phyloP scores from a whole-genome alignment of 805 yeast genomes.

The Nakazawaea ernobii region DNA sequence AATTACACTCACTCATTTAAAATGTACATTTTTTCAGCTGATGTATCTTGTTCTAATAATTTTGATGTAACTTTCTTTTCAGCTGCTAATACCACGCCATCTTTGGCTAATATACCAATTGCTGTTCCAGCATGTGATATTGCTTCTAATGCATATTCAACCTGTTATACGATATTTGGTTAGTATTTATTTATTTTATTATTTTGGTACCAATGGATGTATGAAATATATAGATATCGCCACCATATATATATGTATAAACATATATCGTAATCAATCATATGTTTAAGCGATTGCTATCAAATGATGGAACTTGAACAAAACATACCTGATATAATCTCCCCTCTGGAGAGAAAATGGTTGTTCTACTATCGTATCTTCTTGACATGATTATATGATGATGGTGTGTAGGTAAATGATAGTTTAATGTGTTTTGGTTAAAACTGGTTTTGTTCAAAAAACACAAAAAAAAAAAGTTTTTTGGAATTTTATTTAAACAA shows the following conservation, averaged over 20 bases:
- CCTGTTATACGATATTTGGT: conserved; percentile 28
- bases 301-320: neutral
- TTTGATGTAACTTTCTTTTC: conserved; percentile 94
- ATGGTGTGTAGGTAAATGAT: neutral
- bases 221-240: neutral
- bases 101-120: conserved; percentile 67
- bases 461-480: too few relatives aligned
- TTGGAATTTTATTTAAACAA: neutral
- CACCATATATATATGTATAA: neutral
- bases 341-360: conserved; percentile 98
- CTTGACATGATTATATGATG: conserved; percentile 53
- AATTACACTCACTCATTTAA: conserved; percentile 54
- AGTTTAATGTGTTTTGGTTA: neutral
- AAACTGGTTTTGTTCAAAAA: neutral
- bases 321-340: conserved; percentile 78
- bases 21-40: conserved; percentile 87
- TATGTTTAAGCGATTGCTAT: too few relatives aligned
- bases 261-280: neutral
- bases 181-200: too few relatives aligned
- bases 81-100: conserved; percentile 94
- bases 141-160: conserved; percentile 94
- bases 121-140: conserved; percentile 81
- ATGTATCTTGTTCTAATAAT: conserved; percentile 86
- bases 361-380: conserved; percentile 98
- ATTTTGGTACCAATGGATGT: neutral